phyloP scores from a whole-genome alignment of 108 stramenopile genomes.

The Nitzschia palea region DNA sequence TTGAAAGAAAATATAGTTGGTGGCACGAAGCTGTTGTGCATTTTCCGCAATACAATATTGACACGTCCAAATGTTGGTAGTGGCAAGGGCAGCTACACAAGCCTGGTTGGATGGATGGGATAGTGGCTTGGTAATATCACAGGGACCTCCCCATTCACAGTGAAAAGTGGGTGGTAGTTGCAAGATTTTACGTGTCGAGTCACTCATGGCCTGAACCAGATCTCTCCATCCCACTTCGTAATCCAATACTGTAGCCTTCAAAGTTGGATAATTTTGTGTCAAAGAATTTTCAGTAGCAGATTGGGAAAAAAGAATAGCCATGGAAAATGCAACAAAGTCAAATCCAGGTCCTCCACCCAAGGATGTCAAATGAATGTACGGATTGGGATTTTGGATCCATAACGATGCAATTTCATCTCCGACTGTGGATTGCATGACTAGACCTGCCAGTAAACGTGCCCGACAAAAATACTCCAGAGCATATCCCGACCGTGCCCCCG shows the following conservation, averaged over 20 bases:
- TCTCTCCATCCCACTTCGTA: constrained; percentile 68
- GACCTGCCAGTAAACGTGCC: constrained; percentile 41
- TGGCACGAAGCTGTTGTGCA: constrained; percentile 31
- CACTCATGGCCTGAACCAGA: constrained; percentile 41
- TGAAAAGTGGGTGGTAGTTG: background rate
- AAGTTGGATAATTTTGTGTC: background rate
- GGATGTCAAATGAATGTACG: constrained; percentile 12
- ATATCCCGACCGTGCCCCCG: constrained; percentile 57
- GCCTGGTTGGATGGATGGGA: constrained; percentile 34
- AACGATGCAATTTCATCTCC: too few species aligned
- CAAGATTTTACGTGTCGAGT: constrained; percentile 24
- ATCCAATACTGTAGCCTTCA: constrained; percentile 50
- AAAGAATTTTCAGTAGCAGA: background rate
- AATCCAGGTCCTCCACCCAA: constrained; percentile 73
- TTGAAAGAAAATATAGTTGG: constrained; percentile 52
- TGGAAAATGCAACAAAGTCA: constrained; percentile 49
- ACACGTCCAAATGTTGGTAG: constrained; percentile 46
- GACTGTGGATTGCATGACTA: too few species aligned
- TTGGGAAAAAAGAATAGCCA: constrained; percentile 37
- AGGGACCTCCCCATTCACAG: constrained; percentile 56
- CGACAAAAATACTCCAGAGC: constrained; percentile 55
- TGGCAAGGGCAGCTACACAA: constrained; percentile 11
- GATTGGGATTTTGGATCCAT: background rate
- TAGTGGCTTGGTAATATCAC: constrained; percentile 60
- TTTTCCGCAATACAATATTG: constrained; percentile 76